These are phyloP conservation scores for Herpetospermum pedunculosum DNA, from an alignment of 306 rosid genomes.

Conservation along the genomic window DNA sequence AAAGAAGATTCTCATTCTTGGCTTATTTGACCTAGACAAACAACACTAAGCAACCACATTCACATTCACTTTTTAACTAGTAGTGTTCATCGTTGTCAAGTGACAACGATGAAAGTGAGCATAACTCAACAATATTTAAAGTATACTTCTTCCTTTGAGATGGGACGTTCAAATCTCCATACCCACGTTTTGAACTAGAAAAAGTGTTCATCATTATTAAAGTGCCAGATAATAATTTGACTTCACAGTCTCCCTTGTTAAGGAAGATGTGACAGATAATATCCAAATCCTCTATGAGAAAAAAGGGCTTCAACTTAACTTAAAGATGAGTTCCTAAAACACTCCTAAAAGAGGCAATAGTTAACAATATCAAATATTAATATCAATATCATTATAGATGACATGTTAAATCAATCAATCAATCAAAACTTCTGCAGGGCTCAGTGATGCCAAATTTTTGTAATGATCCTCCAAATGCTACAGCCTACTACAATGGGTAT, in stretches of 20 bases:
- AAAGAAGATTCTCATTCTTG: not conserved
- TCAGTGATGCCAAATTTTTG: not conserved
- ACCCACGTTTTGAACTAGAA: too few species aligned
- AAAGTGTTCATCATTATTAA: not conserved
- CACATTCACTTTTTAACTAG: not conserved
- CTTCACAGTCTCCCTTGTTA: not conserved
- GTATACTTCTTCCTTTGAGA: too few species aligned
- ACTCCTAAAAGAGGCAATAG: not conserved
- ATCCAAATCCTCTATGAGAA: not conserved
- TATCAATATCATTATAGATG: not conserved
- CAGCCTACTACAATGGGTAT: constrained; percentile 16
- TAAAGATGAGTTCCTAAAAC: not conserved
- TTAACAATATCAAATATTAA: not conserved
- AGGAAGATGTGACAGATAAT: not conserved
- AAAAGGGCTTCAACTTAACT: not conserved
- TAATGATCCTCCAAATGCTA: constrained; percentile 11
- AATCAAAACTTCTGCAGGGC: constrained; percentile 4
- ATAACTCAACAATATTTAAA: too few species aligned
- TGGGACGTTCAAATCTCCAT: too few species aligned
- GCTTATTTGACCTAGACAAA: not conserved
- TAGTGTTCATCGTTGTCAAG: not conserved
- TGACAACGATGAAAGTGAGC: too few species aligned
- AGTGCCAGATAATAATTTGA: not conserved
- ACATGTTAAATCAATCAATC: constrained; percentile 3
- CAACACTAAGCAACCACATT: not conserved